A percentile compares a stretch with the other conserved stretches of the same genome.
phyloP scores from a whole-genome alignment of 2,329 filamentous ascomycete genomes.

The Claviceps digitariae region DNA sequence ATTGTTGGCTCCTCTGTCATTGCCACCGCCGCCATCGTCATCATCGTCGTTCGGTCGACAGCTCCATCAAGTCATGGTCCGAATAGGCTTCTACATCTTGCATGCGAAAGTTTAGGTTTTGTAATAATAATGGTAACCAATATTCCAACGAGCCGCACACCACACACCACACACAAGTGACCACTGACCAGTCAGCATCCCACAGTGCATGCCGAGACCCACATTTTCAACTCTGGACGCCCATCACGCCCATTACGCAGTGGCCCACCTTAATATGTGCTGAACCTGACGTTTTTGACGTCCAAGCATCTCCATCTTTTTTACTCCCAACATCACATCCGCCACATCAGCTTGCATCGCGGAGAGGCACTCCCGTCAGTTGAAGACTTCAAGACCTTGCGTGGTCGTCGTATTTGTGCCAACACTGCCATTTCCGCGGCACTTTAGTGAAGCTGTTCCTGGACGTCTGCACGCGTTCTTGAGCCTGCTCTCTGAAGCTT shows the following conservation, averaged over 20 bases:
- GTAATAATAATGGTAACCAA: background rate
- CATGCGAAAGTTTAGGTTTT: too few relatives aligned
- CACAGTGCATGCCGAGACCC: background rate
- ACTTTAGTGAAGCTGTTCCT: conserved; percentile 17
- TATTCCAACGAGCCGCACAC: background rate
- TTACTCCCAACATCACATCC: conserved; percentile 14
- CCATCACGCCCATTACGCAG: conserved; percentile 22
- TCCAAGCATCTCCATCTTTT: conserved; percentile 15
- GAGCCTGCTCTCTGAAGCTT: conserved; percentile 13
- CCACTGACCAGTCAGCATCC: background rate
- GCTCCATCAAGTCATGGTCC: background rate
- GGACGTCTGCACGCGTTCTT: conserved; percentile 29
- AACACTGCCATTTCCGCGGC: conserved; percentile 1
- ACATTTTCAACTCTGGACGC: background rate
- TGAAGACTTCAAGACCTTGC: background rate
- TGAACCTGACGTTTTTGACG: conserved; percentile 24
- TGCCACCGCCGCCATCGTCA: background rate
- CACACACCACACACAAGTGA: too few relatives aligned
- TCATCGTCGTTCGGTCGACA: background rate
- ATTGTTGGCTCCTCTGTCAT: background rate
- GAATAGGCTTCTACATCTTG: background rate
- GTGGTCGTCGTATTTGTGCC: background rate
- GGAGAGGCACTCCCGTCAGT: background rate
- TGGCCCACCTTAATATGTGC: conserved; percentile 20
- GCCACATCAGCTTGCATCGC: conserved; percentile 3